Percentiles rank a stretch among this genome's conserved stretches.
Conservation (phyloP, 805 yeast genomes). For the Candida coleopterorum region DNA sequence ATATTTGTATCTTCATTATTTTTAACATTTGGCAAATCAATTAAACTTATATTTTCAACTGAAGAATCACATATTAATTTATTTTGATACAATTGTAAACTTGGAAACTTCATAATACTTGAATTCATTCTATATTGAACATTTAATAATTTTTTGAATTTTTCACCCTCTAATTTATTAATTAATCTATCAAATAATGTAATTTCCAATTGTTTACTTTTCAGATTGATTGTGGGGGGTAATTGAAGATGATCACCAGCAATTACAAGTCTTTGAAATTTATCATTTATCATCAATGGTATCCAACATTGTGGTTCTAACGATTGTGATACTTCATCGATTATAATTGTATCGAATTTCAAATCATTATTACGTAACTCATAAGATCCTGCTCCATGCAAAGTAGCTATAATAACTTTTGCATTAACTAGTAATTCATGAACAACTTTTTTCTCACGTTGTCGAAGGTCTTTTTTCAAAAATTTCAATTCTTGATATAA, state of each 20-base stretch:
- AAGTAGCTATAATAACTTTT: conserved; percentile 71
- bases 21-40: conserved; percentile 45
- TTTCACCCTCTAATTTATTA: conserved; percentile 33
- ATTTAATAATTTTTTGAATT: conserved; percentile 55
- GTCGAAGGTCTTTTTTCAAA: conserved; percentile 63
- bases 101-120: conserved; percentile 74
- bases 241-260: conserved; percentile 94
- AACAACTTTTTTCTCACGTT: conserved; percentile 61
- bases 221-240: conserved; percentile 77
- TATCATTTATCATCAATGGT: conserved; percentile 66
- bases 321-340: conserved; percentile 94
- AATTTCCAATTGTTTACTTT: conserved; percentile 42
- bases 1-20: conserved; percentile 51
- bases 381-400: conserved; percentile 82
- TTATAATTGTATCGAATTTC: conserved; percentile 74
- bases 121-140: conserved; percentile 87
- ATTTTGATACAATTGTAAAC: conserved; percentile 58
- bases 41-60: conserved; percentile 48
- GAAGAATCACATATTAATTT: conserved; percentile 57
- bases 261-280: conserved; percentile 55
- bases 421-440: conserved; percentile 54
- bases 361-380: conserved; percentile 43
- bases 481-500: conserved; percentile 66
- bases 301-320: conserved; percentile 97
- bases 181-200: conserved; percentile 83